A percentile compares a stretch with the other conserved stretches of the same genome.
Conservation (phyloP, 2,329 filamentous ascomycete genomes). For the Talaromyces funiculosus region DNA sequence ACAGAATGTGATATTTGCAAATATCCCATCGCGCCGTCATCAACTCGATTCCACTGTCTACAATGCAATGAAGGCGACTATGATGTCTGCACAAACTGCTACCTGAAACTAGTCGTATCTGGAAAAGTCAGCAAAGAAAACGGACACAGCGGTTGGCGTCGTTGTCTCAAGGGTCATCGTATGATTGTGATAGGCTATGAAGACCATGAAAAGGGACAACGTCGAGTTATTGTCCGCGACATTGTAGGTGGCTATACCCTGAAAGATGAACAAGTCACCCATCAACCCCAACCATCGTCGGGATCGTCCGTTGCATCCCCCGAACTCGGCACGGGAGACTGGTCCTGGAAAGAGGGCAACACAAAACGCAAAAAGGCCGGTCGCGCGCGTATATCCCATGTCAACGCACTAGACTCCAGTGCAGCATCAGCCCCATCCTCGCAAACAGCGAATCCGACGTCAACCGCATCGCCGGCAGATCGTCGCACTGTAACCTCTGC, state of each 20-base stretch:
- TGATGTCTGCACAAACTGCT: constrained; percentile 77
- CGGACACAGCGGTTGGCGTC: constrained; percentile 73
- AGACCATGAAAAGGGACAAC: constrained; percentile 60
- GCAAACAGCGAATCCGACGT: not conserved
- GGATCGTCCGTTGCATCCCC: constrained; percentile 19
- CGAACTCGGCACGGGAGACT: constrained; percentile 29
- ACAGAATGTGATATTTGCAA: constrained; percentile 76
- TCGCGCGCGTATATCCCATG: constrained; percentile 23
- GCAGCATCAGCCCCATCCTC: not conserved
- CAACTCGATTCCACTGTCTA: constrained; percentile 73
- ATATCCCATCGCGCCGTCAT: constrained; percentile 62
- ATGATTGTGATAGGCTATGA: constrained; percentile 78
- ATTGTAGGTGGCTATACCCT: constrained; percentile 72
- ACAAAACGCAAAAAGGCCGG: constrained; percentile 34
- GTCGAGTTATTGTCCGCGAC: constrained; percentile 63
- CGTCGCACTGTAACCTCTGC: constrained; percentile 7
- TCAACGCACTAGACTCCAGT: constrained; percentile 1
- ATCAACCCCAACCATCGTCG: constrained; percentile 6
- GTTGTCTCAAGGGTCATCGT: constrained; percentile 73
- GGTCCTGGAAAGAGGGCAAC: constrained; percentile 40
- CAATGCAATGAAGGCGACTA: constrained; percentile 76
- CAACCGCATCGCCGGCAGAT: not conserved
- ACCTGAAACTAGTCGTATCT: constrained; percentile 58
- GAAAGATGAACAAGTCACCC: constrained; percentile 45
- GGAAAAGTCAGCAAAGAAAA: constrained; percentile 68